phyloP scores from a whole-genome alignment of 345 rosid genomes.

The thale cress (Arabidopsis thaliana) region DNA sequence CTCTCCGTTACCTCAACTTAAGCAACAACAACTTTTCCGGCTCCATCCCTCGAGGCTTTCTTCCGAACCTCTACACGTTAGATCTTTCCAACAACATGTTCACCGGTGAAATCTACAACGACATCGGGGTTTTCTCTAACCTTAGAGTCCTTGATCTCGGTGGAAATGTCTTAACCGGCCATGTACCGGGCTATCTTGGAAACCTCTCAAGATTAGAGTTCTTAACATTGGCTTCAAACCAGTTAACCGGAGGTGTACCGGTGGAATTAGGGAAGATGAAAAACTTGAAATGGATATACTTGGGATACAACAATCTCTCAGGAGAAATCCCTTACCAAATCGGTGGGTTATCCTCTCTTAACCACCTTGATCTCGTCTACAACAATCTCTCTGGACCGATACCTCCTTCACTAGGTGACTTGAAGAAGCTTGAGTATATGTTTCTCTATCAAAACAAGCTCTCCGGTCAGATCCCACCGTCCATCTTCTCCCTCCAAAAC shows the following conservation, averaged over 20 bases:
- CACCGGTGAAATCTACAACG: slow-evolving; percentile 57
- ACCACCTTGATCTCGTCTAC: slow-evolving; percentile 88
- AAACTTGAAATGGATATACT: slow-evolving; percentile 77
- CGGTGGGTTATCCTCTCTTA: slow-evolving; percentile 57
- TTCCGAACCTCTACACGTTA: slow-evolving; percentile 52
- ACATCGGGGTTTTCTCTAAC: slow-evolving; percentile 59
- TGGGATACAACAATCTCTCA: slow-evolving; percentile 87
- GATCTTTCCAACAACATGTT: slow-evolving; percentile 90
- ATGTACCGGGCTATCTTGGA: slow-evolving; percentile 57
- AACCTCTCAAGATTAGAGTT: slow-evolving; percentile 58
- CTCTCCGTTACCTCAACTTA: slow-evolving; percentile 71
- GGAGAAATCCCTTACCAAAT: slow-evolving; percentile 75
- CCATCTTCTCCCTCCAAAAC: slow-evolving; percentile 59
- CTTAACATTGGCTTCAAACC: slow-evolving; percentile 85
- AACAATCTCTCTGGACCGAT: slow-evolving; percentile 80
- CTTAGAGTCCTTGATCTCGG: slow-evolving; percentile 79
- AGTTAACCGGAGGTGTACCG: slow-evolving; percentile 66
- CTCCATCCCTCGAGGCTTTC: slow-evolving; percentile 49
- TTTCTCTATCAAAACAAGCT: slow-evolving; percentile 87
- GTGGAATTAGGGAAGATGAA: slow-evolving; percentile 54
- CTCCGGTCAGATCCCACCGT: slow-evolving; percentile 59
- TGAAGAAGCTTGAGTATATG: slow-evolving; percentile 60
- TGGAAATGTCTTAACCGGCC: slow-evolving; percentile 72
- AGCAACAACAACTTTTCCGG: slow-evolving; percentile 91
- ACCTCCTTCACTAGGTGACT: slow-evolving; percentile 68